Base-by-base conservation (phyloP, 2,329 filamentous ascomycete genomes). In the Epicoccum nigrum region DNA sequence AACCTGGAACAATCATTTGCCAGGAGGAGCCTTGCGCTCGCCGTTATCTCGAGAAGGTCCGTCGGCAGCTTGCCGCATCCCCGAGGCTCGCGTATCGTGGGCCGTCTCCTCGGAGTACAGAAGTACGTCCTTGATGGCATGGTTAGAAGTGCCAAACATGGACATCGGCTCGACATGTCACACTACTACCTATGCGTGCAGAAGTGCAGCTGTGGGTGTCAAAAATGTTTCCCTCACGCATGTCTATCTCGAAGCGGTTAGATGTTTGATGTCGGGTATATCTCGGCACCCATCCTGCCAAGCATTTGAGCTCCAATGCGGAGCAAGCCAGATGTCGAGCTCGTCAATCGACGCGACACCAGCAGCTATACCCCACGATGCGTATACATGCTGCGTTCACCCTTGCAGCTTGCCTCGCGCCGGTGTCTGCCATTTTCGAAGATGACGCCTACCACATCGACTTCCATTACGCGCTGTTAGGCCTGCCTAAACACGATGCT, bases 361-460 rank as follows among this genome's bases (percentile, higher is more conserved):
- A 34, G 37, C 47, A 46, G 51, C 39, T 47, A 59, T 51, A 59
- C 55, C 44, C 23, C 45, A 74, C 66, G 48, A 74, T 74, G 71
- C 71, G 69, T 63, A 46, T 72, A 45, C 52, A 69, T 70, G 70
- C 63, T 64, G 64, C 65, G 28, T 54, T 73, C 39, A 56, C 62
- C 60, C 59, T 72, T 55, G 65, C 67, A 65, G 70, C 71, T 55
- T 70, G 70, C 51, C 72, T 86, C 65, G 77, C 79, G 63, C 67
- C 79, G 69, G 77, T 83, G 43, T 71, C 76, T 67, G 90, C 92
- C 59, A 85, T 97, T 54, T 96, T 92, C 77, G 81, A 84, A 62
- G 94, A 99, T 70, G 93, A 99, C 74, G 92, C 95, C 62, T 92
- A 87, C 77, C 83, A 90, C 65, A 84, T 95, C 72, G 94, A 99